phyloP scores from a whole-genome alignment of 495 filamentous ascomycete genomes.

The Xylaria castorea region DNA sequence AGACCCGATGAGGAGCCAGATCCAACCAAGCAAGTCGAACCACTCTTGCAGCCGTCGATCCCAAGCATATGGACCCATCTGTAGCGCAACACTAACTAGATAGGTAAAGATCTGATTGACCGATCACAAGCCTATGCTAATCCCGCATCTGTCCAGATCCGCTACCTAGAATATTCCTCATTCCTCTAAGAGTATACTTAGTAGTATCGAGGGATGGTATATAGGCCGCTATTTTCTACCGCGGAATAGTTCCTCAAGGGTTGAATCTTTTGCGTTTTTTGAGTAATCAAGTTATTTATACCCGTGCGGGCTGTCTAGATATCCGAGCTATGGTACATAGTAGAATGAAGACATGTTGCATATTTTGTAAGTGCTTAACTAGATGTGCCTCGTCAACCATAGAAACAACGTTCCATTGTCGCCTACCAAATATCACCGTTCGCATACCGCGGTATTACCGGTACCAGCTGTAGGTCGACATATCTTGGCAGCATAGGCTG shows the following conservation, averaged over 20 bases:
- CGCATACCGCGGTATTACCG: not conserved
- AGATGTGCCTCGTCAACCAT: not conserved
- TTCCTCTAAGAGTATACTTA: not conserved
- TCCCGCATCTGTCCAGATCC: constrained; percentile 1
- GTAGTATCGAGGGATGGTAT: no score
- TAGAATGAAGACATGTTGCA: not conserved
- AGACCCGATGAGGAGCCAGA: constrained; percentile 3
- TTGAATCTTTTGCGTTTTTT: not conserved
- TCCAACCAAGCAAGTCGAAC: constrained; percentile 4
- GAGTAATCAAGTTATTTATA: not conserved
- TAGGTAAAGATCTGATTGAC: not conserved
- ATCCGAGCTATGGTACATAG: not conserved
- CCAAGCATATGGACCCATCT: constrained; percentile 1
- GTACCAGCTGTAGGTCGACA: not conserved
- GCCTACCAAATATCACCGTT: not conserved
- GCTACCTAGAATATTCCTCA: constrained; percentile 3
- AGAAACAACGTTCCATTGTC: not conserved
- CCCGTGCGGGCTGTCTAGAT: not conserved
- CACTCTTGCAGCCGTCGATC: constrained; percentile 11
- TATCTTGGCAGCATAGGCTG: not conserved
- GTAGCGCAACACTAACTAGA: not conserved
- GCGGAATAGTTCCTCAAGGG: not conserved
- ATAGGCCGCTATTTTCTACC: no score
- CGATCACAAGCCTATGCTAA: not conserved
- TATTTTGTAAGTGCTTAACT: not conserved